Evolutionary conservation across 306 rosid species (phyloP), one percentile per base, ranked within the genome.

Genomic region (Gastrolobium bilobum): DNA sequence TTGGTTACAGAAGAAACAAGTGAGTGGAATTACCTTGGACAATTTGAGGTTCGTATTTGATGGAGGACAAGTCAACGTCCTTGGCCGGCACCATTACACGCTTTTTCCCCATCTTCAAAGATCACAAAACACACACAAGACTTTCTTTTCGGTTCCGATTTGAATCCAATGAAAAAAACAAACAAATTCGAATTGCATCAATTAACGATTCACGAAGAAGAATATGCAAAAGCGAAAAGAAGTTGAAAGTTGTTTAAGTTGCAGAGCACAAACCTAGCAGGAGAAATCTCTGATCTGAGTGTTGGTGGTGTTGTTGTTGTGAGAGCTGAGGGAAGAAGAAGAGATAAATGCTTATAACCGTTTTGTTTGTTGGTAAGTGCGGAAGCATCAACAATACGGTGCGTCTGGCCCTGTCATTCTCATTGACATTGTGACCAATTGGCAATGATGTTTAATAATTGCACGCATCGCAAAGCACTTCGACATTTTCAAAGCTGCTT

Each of bases 41-140:
- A 38, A 42, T 54, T 74, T 89, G 84, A 30, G 50, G 81, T 59
- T 88, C 84, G 72, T 94, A 94, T 20, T 89, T 77, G 72, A 92
- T 83, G 5, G 88, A 57, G 29, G 97, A 89, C 31, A 84, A 52
- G 83, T 94, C 99, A 73, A 94, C 79, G 6, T 87, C 80, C 86
- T 88, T 52, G 2, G 86, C 97, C 10, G 97, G 90, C n/a, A 81
- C 71, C 93, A 92, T 76, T 30, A 82, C 88, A 29, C 88, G 92
- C 51, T 80, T 94, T 76, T 91, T 89, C 56, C 87, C 97, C 97
- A 94, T 94, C 71, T 72, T 70, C 10, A 47, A 44, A 65, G 40
- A 51, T 56, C 67, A 57, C 30, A 9, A 50, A 56, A 20, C 39
- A n/a, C 39, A 1, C 30, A 71, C 53, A 3, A 62, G 13, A 59